Conservation (phyloP, 2,329 filamentous ascomycete species). For the Trichophyton benhamiae region DNA sequence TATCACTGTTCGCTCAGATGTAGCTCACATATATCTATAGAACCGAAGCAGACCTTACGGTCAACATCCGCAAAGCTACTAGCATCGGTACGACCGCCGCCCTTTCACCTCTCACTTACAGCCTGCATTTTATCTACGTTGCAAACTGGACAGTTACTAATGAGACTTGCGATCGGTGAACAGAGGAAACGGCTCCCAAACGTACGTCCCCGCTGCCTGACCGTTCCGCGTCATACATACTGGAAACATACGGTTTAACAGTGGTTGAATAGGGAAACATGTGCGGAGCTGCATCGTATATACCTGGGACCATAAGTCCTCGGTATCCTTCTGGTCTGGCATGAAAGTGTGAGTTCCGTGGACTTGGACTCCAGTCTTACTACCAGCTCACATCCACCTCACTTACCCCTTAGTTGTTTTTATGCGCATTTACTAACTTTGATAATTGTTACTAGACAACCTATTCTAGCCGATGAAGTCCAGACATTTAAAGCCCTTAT, state of each 20-base stretch:
- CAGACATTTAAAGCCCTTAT: constrained; percentile 98
- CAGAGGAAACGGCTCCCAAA: constrained; percentile 56
- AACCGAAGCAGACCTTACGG: constrained; percentile 52
- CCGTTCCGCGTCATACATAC: neutral
- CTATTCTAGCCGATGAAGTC: constrained; percentile 94
- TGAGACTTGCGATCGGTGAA: neutral
- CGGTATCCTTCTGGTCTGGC: constrained; percentile 87
- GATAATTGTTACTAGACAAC: constrained; percentile 50
- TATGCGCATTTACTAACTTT: neutral
- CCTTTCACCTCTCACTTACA: constrained; percentile 11
- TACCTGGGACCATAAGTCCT: constrained; percentile 98
- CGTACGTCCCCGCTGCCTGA: constrained; percentile 45
- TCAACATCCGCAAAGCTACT: constrained; percentile 57
- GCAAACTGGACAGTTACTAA: neutral
- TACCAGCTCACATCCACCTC: neutral
- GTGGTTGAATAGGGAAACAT: constrained; percentile 57
- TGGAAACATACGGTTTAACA: neutral
- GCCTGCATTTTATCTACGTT: constrained; percentile 11
- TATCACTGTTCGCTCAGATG: neutral
- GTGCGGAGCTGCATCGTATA: constrained; percentile 96
- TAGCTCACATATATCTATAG: constrained; percentile 15
- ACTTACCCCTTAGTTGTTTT: neutral
- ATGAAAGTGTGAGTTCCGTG: constrained; percentile 79
- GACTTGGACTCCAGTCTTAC: neutral
- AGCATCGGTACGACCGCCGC: constrained; percentile 40